Conservation (phyloP, 768 basidiomycete genomes). For the Suillus placidus region DNA sequence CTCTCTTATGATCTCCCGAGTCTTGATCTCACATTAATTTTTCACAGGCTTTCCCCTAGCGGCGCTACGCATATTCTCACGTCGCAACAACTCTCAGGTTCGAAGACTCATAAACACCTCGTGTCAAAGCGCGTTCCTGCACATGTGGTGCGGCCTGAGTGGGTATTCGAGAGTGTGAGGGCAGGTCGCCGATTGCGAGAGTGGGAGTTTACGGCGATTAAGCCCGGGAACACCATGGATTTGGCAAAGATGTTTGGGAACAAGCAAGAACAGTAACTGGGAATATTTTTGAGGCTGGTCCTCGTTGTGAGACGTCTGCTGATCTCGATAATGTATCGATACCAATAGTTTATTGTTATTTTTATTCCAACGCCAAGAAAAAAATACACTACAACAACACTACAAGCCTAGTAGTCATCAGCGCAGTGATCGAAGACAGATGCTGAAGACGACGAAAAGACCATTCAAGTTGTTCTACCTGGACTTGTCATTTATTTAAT, state of each 20-base stretch:
- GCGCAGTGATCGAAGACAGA: background rate
- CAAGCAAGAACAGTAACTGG: background rate
- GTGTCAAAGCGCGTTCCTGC: constrained; percentile 51
- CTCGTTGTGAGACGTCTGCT: background rate
- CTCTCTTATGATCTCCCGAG: background rate
- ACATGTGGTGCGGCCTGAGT: constrained; percentile 74
- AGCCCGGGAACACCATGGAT: constrained; percentile 39
- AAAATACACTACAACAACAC: background rate
- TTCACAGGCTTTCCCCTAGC: constrained; percentile 52
- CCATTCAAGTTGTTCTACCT: background rate
- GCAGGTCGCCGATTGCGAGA: constrained; percentile 65
- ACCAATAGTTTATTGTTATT: constrained; percentile 3
- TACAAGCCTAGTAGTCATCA: background rate
- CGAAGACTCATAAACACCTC: constrained; percentile 70
- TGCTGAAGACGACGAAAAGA: background rate
- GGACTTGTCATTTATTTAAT: background rate
- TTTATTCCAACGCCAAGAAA: background rate
- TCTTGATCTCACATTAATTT: constrained; percentile 8
- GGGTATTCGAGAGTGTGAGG: constrained; percentile 70
- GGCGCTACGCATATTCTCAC: constrained; percentile 80
- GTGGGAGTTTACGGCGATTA: constrained; percentile 55
- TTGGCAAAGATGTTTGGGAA: constrained; percentile 40
- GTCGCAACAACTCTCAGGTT: constrained; percentile 68
- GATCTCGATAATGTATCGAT: constrained; percentile 4
- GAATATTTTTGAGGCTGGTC: background rate